phyloP scores from a whole-genome alignment of 202 grass and related monocot species.

The Dendrocalamus latiflorus region DNA sequence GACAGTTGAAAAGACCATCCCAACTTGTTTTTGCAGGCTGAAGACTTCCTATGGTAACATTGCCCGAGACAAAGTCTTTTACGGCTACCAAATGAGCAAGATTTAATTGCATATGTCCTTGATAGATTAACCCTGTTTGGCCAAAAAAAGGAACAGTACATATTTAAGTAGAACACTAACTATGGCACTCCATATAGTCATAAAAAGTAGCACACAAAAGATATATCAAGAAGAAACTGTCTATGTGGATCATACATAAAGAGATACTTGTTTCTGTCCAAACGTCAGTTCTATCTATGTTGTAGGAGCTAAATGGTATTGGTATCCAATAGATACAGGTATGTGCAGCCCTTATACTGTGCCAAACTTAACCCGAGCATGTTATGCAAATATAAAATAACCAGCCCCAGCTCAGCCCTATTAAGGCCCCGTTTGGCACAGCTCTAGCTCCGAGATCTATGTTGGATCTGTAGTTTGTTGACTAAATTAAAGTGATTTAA shows the following conservation, averaged over 20 bases:
- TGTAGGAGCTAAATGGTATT: not conserved
- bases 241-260: not conserved
- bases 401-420: not conserved
- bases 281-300: not conserved
- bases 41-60: constrained; percentile 30
- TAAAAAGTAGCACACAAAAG: not conserved
- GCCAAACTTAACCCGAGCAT: not conserved
- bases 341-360: not conserved
- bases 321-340: not conserved
- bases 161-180: not conserved
- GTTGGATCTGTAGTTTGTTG: too few relatives aligned
- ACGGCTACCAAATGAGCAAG: constrained; percentile 22
- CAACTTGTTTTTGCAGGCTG: constrained; percentile 36
- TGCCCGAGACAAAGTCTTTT: constrained; percentile 35
- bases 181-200: not conserved
- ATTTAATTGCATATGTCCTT: constrained; percentile 46
- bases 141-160: not conserved
- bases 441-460: too few relatives aligned
- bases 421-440: too few relatives aligned
- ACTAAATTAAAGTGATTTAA: too few relatives aligned
- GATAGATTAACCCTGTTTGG: constrained; percentile 44
- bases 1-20: constrained; percentile 35
- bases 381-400: not conserved
- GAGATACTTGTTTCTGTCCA: not conserved
- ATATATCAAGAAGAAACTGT: not conserved